Evolutionary conservation across 306 rosid genomes (phyloP).

Genomic region (Medicago arabica): DNA sequence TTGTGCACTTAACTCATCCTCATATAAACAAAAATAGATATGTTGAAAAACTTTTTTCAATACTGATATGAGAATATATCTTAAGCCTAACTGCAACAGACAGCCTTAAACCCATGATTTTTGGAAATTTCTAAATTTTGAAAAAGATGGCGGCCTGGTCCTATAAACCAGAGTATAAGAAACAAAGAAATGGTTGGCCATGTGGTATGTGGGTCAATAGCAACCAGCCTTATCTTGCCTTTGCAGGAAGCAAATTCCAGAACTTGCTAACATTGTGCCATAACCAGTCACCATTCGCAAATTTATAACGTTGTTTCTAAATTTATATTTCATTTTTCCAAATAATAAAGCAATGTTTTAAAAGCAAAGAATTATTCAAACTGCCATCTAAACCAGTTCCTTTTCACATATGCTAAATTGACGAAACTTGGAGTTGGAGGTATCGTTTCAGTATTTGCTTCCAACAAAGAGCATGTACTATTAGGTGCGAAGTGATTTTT

Average conservation of each 20-base stretch:
- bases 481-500: conserved; percentile 11
- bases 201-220: conserved; percentile 6
- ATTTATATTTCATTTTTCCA: conserved; percentile 11
- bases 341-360: conserved; percentile 22
- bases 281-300: conserved; percentile 2
- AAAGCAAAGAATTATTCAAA: conserved; percentile 21
- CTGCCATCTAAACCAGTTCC: conserved; percentile 19
- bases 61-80: conserved; percentile 28
- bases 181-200: conserved; percentile 1
- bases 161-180: neutral
- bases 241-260: conserved; percentile 18
- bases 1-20: conserved; percentile 18
- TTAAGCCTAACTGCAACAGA: conserved; percentile 12
- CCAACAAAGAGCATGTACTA: conserved; percentile 2
- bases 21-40: conserved; percentile 20
- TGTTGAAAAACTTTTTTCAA: conserved; percentile 15
- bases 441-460: conserved; percentile 28
- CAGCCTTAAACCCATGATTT: conserved; percentile 23
- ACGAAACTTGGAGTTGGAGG: neutral
- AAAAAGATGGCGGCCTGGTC: neutral
- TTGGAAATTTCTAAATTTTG: conserved; percentile 4
- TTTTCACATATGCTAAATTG: neutral
- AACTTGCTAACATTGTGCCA: neutral
- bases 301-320: conserved; percentile 30
- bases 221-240: conserved; percentile 2